These are phyloP conservation scores for Tremellales sp. DNA, from an alignment of 1,284 basidiomycete genomes.

Conservation along the genomic window DNA sequence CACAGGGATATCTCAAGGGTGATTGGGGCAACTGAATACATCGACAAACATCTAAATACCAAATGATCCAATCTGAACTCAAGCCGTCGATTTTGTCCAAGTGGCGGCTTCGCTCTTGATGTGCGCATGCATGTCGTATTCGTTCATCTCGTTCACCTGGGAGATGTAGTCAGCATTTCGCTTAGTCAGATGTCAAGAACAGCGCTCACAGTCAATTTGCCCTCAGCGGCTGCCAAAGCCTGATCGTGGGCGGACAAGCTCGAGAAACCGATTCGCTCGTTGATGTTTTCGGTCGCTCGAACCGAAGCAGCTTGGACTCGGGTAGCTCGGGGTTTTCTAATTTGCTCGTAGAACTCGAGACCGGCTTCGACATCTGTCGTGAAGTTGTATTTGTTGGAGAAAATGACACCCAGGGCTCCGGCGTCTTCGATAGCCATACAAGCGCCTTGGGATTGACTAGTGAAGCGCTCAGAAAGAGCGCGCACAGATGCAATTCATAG, in stretches of 20 bases:
- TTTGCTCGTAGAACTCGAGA: constrained; percentile 43
- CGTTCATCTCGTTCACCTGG: constrained; percentile 32
- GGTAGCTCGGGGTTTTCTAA: constrained; percentile 47
- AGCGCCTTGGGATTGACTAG: constrained; percentile 27
- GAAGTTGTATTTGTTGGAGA: constrained; percentile 25
- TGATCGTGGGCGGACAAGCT: constrained; percentile 32
- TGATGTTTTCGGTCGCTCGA: constrained; percentile 46
- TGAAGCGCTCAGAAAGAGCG: background rate
- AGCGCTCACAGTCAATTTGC: constrained; percentile 36
- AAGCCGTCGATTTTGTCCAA: no score
- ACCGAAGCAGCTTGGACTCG: constrained; percentile 43
- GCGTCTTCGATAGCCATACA: constrained; percentile 43
- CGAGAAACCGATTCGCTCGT: constrained; percentile 49
- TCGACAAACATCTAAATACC: no score
- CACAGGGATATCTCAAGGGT: no score
- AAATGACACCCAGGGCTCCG: constrained; percentile 39
- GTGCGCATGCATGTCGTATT: constrained; percentile 35
- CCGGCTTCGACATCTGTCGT: constrained; percentile 37
- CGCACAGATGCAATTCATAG: constrained; percentile 7
- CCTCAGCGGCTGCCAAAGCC: constrained; percentile 36
- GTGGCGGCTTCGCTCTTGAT: no score
- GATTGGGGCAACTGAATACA: no score
- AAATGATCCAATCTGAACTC: no score
- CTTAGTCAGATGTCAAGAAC: background rate
- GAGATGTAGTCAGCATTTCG: constrained; percentile 6